Percentiles rank a stretch among this genome's conserved stretches.
phyloP scores from a whole-genome alignment of 2,329 filamentous ascomycete species.

The Purpureocillium takamizusanense region DNA sequence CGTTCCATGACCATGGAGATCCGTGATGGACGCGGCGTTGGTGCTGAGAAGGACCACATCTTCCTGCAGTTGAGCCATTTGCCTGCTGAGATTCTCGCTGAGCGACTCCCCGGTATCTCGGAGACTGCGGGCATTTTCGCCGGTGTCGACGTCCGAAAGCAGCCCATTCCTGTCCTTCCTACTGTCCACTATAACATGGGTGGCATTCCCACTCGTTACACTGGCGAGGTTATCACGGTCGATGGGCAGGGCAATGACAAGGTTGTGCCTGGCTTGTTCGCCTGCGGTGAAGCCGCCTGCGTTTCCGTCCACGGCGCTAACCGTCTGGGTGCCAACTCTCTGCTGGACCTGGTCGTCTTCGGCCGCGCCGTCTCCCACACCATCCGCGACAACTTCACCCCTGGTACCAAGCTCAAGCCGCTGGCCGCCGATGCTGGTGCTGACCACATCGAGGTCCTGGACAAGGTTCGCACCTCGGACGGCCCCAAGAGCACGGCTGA shows the following conservation, averaged over 20 bases:
- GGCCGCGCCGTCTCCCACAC: slow-evolving; percentile 96
- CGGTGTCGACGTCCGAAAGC: slow-evolving; percentile 93
- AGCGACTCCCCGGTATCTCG: slow-evolving; percentile 96
- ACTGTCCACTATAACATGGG: slow-evolving; percentile 99
- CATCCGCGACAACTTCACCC: slow-evolving; percentile 87
- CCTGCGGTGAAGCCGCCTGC: slow-evolving; percentile 93
- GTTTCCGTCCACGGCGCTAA: slow-evolving; percentile 98
- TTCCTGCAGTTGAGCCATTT: slow-evolving; percentile 96
- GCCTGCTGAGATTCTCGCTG: slow-evolving; percentile 82
- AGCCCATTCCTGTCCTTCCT: slow-evolving; percentile 91
- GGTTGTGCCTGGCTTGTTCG: slow-evolving; percentile 89
- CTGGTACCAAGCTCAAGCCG: slow-evolving; percentile 71
- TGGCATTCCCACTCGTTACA: slow-evolving; percentile 96
- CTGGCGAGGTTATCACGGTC: slow-evolving; percentile 86
- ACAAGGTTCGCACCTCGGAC: slow-evolving; percentile 74
- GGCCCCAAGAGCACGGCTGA: slow-evolving; percentile 84
- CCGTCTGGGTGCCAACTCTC: slow-evolving; percentile 94
- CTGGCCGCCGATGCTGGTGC: slow-evolving; percentile 79
- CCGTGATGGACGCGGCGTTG: slow-evolving; percentile 92
- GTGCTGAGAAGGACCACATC: slow-evolving; percentile 95
- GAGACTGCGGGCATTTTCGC: slow-evolving; percentile 97
- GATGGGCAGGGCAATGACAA: slow-evolving; percentile 83
- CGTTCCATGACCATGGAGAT: slow-evolving; percentile 99
- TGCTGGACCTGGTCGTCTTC: slow-evolving; percentile 95
- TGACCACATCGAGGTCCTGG: slow-evolving; percentile 76